Evolutionary conservation across 148 eudicot genomes (phyloP).

Genomic region (Rhododendron kiyosumense): DNA sequence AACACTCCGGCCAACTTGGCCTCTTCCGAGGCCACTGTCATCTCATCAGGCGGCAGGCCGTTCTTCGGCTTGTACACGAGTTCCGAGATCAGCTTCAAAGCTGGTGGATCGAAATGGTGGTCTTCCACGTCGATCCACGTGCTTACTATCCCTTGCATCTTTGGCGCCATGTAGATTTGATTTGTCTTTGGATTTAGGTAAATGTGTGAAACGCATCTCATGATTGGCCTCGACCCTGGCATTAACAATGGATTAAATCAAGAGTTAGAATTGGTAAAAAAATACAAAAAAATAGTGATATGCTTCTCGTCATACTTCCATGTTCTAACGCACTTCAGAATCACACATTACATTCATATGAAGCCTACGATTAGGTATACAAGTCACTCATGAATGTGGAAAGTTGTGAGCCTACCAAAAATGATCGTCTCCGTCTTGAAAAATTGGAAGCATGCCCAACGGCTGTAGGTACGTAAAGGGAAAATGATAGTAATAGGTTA

Average conservation of each 20-base stretch:
- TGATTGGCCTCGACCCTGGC: conserved; percentile 40
- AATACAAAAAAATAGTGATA: no score
- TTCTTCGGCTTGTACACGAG: conserved; percentile 13
- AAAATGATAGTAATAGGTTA: not conserved
- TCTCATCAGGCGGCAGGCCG: not conserved
- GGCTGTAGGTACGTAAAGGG: conserved; percentile 21
- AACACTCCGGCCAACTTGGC: conserved; percentile 16
- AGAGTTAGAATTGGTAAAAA: no score
- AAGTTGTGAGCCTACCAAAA: conserved; percentile 25
- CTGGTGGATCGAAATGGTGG: conserved; percentile 24
- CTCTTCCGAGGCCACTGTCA: not conserved
- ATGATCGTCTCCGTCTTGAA: conserved; percentile 39
- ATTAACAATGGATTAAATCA: not conserved
- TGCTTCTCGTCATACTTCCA: no score
- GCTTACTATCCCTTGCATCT: conserved; percentile 18
- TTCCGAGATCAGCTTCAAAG: conserved; percentile 21
- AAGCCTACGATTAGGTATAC: no score
- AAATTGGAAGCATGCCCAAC: conserved; percentile 34
- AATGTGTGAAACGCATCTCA: conserved; percentile 23
- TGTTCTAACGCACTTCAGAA: not conserved
- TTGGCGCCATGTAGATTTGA: conserved; percentile 21
- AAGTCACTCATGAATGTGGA: no score
- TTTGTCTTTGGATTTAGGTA: conserved; percentile 20
- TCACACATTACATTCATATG: not conserved
- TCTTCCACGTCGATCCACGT: conserved; percentile 41